Percentiles rank a stretch among this genome's conserved stretches.
Conservation (phyloP, 495 filamentous ascomycete genomes). For the Lasiosphaeria ovina region DNA sequence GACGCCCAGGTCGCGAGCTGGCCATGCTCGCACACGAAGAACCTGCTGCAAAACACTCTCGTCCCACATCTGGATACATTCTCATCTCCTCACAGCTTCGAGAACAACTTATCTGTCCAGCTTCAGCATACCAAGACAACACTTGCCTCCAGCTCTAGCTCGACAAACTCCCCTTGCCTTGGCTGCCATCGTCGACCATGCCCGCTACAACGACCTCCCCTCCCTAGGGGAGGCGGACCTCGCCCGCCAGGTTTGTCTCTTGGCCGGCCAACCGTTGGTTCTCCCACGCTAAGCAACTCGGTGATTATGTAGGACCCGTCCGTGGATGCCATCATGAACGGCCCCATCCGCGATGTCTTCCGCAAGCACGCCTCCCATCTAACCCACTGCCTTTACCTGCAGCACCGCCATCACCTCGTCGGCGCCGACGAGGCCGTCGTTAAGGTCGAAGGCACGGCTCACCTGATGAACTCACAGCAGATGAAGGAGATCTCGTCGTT, state of each 20-base stretch:
- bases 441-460: neutral
- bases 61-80: too few species aligned
- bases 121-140: too few species aligned
- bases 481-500: neutral
- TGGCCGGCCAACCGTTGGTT: neutral
- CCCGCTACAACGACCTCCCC: neutral
- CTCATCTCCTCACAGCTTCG: too few species aligned
- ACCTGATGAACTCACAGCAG: neutral
- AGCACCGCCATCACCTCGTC: neutral
- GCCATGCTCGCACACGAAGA: too few species aligned
- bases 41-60: too few species aligned
- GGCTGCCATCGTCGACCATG: neutral
- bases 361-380: neutral
- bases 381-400: neutral
- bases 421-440: neutral
- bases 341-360: neutral
- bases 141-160: neutral
- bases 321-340: neutral
- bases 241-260: neutral
- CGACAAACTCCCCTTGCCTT: neutral
- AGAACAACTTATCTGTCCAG: too few species aligned
- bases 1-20: too few species aligned
- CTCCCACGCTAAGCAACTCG: neutral
- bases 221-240: neutral
- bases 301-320: neutral